Conservation (phyloP, 306 rosid species). For the Vicia faba region DNA sequence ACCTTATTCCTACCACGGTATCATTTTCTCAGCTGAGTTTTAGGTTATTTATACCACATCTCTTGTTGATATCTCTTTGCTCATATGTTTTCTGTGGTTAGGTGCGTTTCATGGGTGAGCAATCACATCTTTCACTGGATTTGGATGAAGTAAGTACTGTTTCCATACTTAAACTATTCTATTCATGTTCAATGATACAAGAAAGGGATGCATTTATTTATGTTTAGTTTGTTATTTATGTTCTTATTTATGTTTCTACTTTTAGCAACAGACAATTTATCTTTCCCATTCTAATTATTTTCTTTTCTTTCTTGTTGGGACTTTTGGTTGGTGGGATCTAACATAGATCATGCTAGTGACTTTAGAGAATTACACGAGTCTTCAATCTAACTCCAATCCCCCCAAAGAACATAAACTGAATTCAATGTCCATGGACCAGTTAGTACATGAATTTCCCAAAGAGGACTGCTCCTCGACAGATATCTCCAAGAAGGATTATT, state of each 20-base stretch:
- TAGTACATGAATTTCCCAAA: constrained; percentile 48
- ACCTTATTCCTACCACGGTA: background rate
- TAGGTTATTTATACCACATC: constrained; percentile 33
- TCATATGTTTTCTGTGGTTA: constrained; percentile 39
- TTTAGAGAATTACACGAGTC: constrained; percentile 72
- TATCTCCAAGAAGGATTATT: constrained; percentile 50
- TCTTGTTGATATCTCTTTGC: constrained; percentile 25
- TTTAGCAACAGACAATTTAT: constrained; percentile 11
- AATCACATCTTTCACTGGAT: constrained; percentile 87
- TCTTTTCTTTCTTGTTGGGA: constrained; percentile 35
- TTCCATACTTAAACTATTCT: constrained; percentile 30
- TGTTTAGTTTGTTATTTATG: constrained; percentile 23
- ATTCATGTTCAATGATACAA: constrained; percentile 28
- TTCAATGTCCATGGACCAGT: constrained; percentile 49
- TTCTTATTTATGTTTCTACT: constrained; percentile 22
- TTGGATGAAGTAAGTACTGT: constrained; percentile 72
- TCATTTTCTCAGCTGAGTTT: constrained; percentile 18
- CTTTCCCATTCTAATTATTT: constrained; percentile 29
- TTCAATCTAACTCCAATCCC: constrained; percentile 43
- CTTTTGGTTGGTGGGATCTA: constrained; percentile 23
- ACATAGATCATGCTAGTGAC: constrained; percentile 79
- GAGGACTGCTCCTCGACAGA: constrained; percentile 47
- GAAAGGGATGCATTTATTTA: constrained; percentile 5
- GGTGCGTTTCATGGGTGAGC: constrained; percentile 96
- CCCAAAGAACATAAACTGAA: constrained; percentile 46